These are phyloP conservation scores for Neopestalotiopsis clavispora DNA, from an alignment of 2,329 filamentous ascomycete species.

Conservation along the genomic window DNA sequence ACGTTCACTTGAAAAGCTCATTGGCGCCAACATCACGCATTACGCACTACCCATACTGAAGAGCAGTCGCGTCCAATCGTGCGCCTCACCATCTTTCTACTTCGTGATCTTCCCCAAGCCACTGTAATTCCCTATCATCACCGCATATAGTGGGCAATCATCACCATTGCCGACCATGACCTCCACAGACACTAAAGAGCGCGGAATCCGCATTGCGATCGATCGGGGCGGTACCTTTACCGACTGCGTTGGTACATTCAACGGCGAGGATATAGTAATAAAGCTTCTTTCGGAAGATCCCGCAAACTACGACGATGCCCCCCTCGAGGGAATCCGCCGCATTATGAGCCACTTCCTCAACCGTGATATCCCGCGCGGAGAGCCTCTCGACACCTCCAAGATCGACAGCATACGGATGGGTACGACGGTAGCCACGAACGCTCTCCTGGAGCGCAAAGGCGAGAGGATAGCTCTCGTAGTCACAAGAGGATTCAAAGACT, in stretches of 20 bases:
- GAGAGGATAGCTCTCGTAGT: constrained; percentile 88
- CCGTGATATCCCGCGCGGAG: constrained; percentile 77
- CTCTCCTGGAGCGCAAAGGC: constrained; percentile 86
- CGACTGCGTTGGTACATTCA: constrained; percentile 83
- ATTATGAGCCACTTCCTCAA: constrained; percentile 79
- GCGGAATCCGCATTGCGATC: constrained; percentile 77
- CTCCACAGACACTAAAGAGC: constrained; percentile 39
- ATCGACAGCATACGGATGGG: constrained; percentile 96
- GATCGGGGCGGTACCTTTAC: constrained; percentile 89
- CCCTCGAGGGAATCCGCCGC: constrained; percentile 87
- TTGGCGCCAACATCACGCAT: background rate
- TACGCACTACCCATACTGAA: background rate
- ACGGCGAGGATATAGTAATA: constrained; percentile 80
- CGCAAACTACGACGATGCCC: constrained; percentile 87
- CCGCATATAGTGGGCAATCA: background rate
- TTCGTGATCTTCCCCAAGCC: background rate
- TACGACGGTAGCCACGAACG: constrained; percentile 93
- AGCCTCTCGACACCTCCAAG: constrained; percentile 78
- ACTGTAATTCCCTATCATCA: background rate
- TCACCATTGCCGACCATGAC: constrained; percentile 35
- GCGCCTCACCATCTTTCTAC: background rate
- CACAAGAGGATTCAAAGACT: constrained; percentile 87
- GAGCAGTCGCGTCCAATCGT: background rate
- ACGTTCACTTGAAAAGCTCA: background rate
- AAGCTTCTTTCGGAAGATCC: constrained; percentile 92